A percentile compares a stretch with the other conserved stretches of the same genome.
Conservation (phyloP, 192 early-diverging fungal species). For the Spizellomyces sp. region DNA sequence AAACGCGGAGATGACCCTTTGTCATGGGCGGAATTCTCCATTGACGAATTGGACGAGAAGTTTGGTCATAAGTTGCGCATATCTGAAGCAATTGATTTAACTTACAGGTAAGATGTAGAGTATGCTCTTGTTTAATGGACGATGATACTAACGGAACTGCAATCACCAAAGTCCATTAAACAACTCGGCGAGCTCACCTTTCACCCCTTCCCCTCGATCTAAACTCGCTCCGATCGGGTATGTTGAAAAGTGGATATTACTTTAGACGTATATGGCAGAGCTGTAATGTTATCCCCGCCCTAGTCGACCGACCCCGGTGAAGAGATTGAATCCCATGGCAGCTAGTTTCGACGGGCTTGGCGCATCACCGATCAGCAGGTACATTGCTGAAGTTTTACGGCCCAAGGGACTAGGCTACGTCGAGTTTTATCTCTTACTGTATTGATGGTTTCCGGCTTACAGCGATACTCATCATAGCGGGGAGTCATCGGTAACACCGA, state of each 20-base stretch:
- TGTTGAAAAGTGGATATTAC: background rate
- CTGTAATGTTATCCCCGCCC: too few species aligned
- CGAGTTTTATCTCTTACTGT: too few species aligned
- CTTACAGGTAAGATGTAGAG: constrained; percentile 2
- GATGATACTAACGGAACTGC: too few species aligned
- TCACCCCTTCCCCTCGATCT: constrained; percentile 24
- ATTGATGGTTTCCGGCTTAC: too few species aligned
- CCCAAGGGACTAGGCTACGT: too few species aligned
- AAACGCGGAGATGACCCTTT: constrained; percentile 8
- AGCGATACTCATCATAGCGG: too few species aligned
- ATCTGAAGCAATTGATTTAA: constrained; percentile 21
- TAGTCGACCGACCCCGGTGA: too few species aligned
- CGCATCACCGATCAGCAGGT: too few species aligned
- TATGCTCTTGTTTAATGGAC: background rate
- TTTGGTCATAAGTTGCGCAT: constrained; percentile 26
- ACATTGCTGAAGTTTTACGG: too few species aligned
- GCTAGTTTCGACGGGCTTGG: too few species aligned
- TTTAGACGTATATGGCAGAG: too few species aligned
- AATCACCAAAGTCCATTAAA: background rate
- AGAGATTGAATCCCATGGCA: too few species aligned
- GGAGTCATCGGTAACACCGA: constrained; percentile 6
- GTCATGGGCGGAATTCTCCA: constrained; percentile 9
- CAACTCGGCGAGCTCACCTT: background rate
- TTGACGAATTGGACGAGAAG: constrained; percentile 25
- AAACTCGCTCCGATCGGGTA: constrained; percentile 20